Conservation (phyloP, 1,284 basidiomycete genomes). For the Tylopilus sp. region DNA sequence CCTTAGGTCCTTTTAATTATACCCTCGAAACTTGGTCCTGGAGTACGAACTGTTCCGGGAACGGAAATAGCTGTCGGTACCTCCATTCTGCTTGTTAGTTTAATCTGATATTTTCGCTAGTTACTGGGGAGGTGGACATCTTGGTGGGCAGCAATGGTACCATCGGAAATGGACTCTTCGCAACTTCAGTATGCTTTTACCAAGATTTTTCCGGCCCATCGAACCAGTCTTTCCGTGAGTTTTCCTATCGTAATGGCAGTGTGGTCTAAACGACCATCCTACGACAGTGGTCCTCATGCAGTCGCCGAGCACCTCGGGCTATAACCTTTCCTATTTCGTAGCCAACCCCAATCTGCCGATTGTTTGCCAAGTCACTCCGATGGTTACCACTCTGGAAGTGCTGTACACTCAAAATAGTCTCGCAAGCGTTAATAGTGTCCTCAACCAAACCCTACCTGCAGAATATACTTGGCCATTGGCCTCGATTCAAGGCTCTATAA, state of each 20-base stretch:
- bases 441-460: not conserved
- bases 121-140: not conserved
- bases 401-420: not conserved
- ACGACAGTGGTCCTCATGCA: not conserved
- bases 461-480: not conserved
- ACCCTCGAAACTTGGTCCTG: not conserved
- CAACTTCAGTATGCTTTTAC: not conserved
- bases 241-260: not conserved
- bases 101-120: not conserved
- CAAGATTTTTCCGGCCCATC: not conserved
- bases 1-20: not conserved
- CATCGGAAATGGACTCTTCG: no score
- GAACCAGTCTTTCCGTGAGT: not conserved
- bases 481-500: not conserved
- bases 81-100: not conserved
- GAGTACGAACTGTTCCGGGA: not conserved
- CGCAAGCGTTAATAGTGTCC: not conserved
- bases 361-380: not conserved
- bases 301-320: not conserved
- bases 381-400: not conserved
- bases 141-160: not conserved
- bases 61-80: not conserved
- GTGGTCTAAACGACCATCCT: not conserved
- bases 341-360: not conserved
- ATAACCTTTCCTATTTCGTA: not conserved